Base-by-base conservation (phyloP, 2,329 filamentous ascomycete species). In the Ophiostoma himal-ulmi region DNA sequence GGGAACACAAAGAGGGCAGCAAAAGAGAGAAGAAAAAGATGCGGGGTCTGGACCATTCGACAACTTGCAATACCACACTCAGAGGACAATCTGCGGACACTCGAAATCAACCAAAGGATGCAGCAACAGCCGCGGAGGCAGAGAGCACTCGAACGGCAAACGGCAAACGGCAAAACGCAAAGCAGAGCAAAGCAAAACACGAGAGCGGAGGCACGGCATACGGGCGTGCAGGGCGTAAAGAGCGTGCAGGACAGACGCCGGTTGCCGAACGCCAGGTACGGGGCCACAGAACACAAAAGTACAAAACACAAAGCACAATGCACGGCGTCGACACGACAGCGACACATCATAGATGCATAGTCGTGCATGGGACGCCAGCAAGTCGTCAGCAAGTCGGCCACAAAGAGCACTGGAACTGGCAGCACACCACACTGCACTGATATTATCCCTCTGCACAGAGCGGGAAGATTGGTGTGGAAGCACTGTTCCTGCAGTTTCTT, bases 301-400 rank as follows among this genome's bases (percentile, higher is more conserved):
- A 68, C 26, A 22, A 22, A 5, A 8, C 6, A 52, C 44, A 26
- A 54, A 36, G 65, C 44, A 66, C 34, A 14, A 37, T 11, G 34
- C 62, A 65, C 36, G 62, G n/a, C 30, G 62, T 36, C 20, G 36
- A n/a, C 62, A 65, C 62, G 36, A 39, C 62, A 65, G 62, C 62
- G 62, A 39, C 62, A 39, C 62, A 65, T 65, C 62, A 65, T 39
- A 22, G 34, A n/a, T 65, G 62, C 62, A 65, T 37, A 37, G 62
- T 64, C 36, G 20, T 65, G 36, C 62, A 65, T 39, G 36, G 62
- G 36, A 65, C 62, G 62, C 5, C 62, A 39, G 8, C 17, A 37
- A 22, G 10, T 20, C 62, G n/a, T 8, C 57, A 17, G 57, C 26
- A 65, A 39, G 62, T 48, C 44, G 17, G 44, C 44, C 8, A 17